Evolutionary conservation across 2,329 filamentous ascomycete species (phyloP), one percentile per base, ranked within the genome.

Genomic region (Pseudogymnoascus sp.): DNA sequence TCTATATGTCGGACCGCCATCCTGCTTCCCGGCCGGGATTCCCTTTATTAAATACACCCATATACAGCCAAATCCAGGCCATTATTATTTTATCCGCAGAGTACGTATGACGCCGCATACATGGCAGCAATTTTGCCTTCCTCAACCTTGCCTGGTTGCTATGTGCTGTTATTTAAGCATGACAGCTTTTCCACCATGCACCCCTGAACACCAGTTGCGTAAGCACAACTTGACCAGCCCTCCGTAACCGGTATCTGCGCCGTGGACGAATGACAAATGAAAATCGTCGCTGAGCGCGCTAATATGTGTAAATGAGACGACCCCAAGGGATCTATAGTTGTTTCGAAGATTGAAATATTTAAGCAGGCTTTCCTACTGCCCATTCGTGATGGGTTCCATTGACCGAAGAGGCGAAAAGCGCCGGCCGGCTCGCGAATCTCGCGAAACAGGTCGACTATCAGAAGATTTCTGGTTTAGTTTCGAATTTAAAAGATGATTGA

Each of bases 291-390:
- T 35, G 6, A 19, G 26, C 26, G 50, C 29, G 50, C 29, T 56
- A 56, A 56, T 19, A 56, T 35, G 50, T 56, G 11, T 56, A 56
- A 56, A 56, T 56, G 50, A 56, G 26, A 56, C 21, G 47, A 56
- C 29, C 50, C 50, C 14, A 56, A 56, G 16, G 16, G 10, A 31
- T 56, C 33, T 13, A 29, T 56, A 56, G 24, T 53, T 1, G 26
- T 31, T 29, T 33, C 26, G 50, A 56, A 33, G n/a, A 56, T 56
- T 56, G 33, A 33, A 53, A 31, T 1, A 16, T 53, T 33, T 31
- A 33, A 56, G 29, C n/a, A 35, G 50, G 50, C 16, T 35, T 4
- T 21, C 29, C 16, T 56, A 56, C 50, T 19, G 29, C 29, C 50
- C 50, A 16, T 56, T 56, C 16, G 50, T 56, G 10, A 35, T 56